These are phyloP conservation scores for Tolypocladium ovalisporum DNA, from an alignment of 2,329 filamentous ascomycete genomes.

Conservation along the genomic window DNA sequence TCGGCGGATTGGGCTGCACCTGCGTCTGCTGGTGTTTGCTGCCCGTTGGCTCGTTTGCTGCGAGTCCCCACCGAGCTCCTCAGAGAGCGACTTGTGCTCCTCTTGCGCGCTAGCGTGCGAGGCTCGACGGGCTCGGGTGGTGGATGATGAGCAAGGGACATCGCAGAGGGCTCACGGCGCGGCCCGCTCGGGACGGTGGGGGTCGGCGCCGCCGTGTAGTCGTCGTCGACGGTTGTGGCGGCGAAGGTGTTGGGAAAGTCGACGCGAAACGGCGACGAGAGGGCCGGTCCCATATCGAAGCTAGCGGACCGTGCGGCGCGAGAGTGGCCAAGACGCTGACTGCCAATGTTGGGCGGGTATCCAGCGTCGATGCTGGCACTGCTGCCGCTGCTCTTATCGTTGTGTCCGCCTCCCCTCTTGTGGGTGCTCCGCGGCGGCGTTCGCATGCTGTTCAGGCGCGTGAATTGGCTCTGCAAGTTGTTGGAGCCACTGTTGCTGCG, in stretches of 20 bases:
- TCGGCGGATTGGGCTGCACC: slow-evolving; percentile 18
- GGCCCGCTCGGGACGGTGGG: slow-evolving; percentile 77
- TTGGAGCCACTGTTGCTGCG: slow-evolving; percentile 76
- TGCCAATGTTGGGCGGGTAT: slow-evolving; percentile 45
- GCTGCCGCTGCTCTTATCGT: slow-evolving; percentile 64
- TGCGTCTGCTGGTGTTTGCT: slow-evolving; percentile 9
- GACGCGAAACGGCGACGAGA: slow-evolving; percentile 29
- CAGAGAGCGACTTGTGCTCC: slow-evolving; percentile 44
- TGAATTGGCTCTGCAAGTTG: slow-evolving; percentile 50
- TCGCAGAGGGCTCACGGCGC: slow-evolving; percentile 33
- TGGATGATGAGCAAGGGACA: slow-evolving; percentile 22
- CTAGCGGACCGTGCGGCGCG: slow-evolving; percentile 55
- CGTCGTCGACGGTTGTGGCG: slow-evolving; percentile 20
- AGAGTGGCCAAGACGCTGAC: slow-evolving; percentile 31
- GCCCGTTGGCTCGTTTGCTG: slow-evolving; percentile 14
- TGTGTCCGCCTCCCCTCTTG: slow-evolving; percentile 47
- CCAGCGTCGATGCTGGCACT: slow-evolving; percentile 53
- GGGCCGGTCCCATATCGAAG: slow-evolving; percentile 50
- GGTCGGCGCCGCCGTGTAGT: slow-evolving; percentile 74
- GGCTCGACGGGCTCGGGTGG: slow-evolving; percentile 27
- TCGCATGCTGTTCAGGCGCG: slow-evolving; percentile 53
- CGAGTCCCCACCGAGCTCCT: slow-evolving; percentile 30
- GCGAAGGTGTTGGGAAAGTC: slow-evolving; percentile 39
- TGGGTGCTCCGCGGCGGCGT: slow-evolving; percentile 31
- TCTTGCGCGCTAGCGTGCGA: slow-evolving; percentile 38